Percentiles rank a stretch among this genome's conserved stretches.
Conservation (phyloP, 2,329 filamentous ascomycete genomes). For the Nothophoma quercina region DNA sequence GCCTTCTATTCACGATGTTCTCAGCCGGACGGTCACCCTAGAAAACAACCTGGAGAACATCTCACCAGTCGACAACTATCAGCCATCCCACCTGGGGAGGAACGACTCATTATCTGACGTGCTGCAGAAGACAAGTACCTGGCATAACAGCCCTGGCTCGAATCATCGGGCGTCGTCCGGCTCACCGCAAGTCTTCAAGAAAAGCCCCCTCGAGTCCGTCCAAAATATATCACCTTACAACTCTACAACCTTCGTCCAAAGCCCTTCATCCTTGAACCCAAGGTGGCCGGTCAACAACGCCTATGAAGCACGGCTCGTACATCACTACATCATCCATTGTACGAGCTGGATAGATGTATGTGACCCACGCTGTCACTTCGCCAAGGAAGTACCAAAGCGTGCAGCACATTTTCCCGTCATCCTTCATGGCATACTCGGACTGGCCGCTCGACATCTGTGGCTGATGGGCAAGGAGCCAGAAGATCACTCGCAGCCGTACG, state of each 20-base stretch:
- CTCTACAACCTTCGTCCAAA: constrained; percentile 32
- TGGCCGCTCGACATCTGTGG: constrained; percentile 56
- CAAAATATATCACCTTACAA: constrained; percentile 37
- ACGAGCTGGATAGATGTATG: constrained; percentile 41
- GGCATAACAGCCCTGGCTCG: constrained; percentile 22
- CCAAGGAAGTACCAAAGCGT: constrained; percentile 56
- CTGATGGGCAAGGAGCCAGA: constrained; percentile 50
- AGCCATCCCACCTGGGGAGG: constrained; percentile 2
- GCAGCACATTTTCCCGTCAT: constrained; percentile 58
- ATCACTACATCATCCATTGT: constrained; percentile 42
- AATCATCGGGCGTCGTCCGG: constrained; percentile 18
- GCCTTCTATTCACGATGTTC: constrained; percentile 29
- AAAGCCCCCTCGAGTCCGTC: constrained; percentile 22
- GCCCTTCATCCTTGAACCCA: constrained; percentile 26
- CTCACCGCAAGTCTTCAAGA: constrained; percentile 16
- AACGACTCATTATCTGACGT: constrained; percentile 13
- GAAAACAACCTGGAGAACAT: constrained; percentile 18
- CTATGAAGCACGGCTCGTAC: constrained; percentile 37
- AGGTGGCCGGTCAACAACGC: constrained; percentile 36
- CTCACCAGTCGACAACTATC: constrained; percentile 12
- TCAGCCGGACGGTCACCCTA: constrained; percentile 13
- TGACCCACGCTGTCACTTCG: constrained; percentile 47
- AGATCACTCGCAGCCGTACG: constrained; percentile 54
- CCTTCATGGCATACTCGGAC: constrained; percentile 56
- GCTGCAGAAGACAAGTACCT: constrained; percentile 12